phyloP scores from a whole-genome alignment of 2,329 filamentous ascomycete species.

The Aspergillus versicolor region DNA sequence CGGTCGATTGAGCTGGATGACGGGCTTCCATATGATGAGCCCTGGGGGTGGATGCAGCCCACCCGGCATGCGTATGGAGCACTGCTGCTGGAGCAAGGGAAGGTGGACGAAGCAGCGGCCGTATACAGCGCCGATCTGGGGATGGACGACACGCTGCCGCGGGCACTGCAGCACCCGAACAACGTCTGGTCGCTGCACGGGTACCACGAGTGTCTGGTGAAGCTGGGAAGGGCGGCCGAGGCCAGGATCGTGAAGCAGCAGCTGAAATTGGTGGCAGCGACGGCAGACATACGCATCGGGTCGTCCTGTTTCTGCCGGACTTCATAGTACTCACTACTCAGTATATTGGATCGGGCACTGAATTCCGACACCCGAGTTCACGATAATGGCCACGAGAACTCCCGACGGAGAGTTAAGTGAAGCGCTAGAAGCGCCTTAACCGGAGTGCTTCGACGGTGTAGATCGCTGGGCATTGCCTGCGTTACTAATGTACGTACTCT shows the following conservation, averaged over 20 bases:
- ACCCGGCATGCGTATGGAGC: conserved; percentile 70
- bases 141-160: conserved; percentile 58
- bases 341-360: too few species aligned
- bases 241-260: conserved; percentile 50
- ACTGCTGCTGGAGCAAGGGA: conserved; percentile 65
- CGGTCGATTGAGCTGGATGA: conserved; percentile 62
- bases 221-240: conserved; percentile 51
- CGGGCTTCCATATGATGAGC: conserved; percentile 67
- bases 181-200: conserved; percentile 77
- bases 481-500: too few species aligned
- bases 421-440: background rate
- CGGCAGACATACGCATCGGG: conserved; percentile 59
- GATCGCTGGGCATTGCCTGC: too few species aligned
- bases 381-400: background rate
- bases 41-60: conserved; percentile 79
- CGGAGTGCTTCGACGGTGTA: too few species aligned
- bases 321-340: too few species aligned
- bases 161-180: conserved; percentile 65
- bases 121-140: conserved; percentile 65
- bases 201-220: conserved; percentile 66
- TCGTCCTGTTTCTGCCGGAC: conserved; percentile 59
- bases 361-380: background rate
- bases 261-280: conserved; percentile 53
- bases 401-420: background rate
- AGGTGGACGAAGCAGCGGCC: conserved; percentile 54